These are phyloP conservation scores for Eucalyptus dawsonii DNA, from an alignment of 345 rosid species.

Conservation along the genomic window DNA sequence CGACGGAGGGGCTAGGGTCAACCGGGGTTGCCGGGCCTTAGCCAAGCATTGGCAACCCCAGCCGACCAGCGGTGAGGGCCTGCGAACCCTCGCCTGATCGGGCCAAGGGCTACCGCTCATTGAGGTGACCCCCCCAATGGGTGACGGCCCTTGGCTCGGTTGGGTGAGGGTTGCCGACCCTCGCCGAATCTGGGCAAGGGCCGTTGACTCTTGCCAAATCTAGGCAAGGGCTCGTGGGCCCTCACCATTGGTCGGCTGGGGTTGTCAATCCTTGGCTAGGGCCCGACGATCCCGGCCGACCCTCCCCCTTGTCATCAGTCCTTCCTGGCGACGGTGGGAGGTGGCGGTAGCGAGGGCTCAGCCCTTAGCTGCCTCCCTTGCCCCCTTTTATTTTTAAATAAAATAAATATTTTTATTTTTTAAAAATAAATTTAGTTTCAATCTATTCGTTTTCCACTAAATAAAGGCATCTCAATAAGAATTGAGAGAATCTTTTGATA, in stretches of 20 bases:
- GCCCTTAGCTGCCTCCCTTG: too few relatives aligned
- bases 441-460: background rate
- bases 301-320: accelerated
- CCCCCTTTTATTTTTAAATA: too few relatives aligned
- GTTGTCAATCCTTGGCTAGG: accelerated
- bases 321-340: too few relatives aligned
- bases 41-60: accelerated
- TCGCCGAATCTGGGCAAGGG: accelerated
- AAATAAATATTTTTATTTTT: too few relatives aligned
- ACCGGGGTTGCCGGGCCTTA: too few relatives aligned
- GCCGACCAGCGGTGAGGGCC: accelerated
- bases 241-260: too few relatives aligned
- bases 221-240: too few relatives aligned
- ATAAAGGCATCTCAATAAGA: background rate
- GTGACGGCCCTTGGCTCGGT: accelerated
- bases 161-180: accelerated
- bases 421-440: background rate
- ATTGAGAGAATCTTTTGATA: background rate
- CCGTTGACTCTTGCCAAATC: too few relatives aligned
- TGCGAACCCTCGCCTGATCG: too few relatives aligned
- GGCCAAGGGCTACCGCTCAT: accelerated
- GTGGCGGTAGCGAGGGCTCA: accelerated
- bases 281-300: accelerated
- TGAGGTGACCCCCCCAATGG: too few relatives aligned
- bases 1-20: too few relatives aligned